Evolutionary conservation across 495 filamentous ascomycete genomes (phyloP), one percentile per base, ranked within the genome.

Genomic region (Xanthoparmelia taractica): DNA sequence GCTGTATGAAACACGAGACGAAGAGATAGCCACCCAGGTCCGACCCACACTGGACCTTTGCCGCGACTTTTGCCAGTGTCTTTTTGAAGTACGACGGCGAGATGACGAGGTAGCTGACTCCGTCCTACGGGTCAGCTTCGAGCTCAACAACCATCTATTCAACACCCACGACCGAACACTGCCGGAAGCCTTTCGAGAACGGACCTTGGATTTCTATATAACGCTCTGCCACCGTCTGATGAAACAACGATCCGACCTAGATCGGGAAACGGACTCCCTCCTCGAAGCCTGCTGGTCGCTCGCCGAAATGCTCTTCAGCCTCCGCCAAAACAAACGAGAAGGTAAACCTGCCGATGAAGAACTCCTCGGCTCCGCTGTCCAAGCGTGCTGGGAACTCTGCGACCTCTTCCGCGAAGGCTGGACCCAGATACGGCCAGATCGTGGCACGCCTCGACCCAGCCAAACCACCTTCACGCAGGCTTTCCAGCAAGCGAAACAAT

Each of bases 361-460:
- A 68, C 77, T 96, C 10, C 79, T 96, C 8, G 86, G 89, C 20
- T 92, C 89, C 4, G 90, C 92, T 0, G 87, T 96, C 4, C 91
- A 96, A 69, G 88, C 92, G 8, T 96, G 92, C 74, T 96, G 92
- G 92, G 92, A 96, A 67, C 83, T 96, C 33, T 95, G 90, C 72
- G 92, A 96, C 75, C 85, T 96, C 56, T 96, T 96, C 76, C 82
- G 91, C 40, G 89, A 94, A 77, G 91, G 92, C 15, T 96, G 91
- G 91, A 91, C 91, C 34, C 87, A 96, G 71, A 84, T 94, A 37
- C 84, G 88, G 48, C 90, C 92, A 8, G 91, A 96, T 63, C 80
- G 91, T 40, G 90, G 88, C 31, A 96, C 92, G n/a, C 91, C 91
- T 0, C 80, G 89, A 37, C 89, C 91, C 2, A 88, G 83, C 60